A percentile compares a stretch with the other conserved stretches of the same genome.
Conservation (phyloP, 2,329 filamentous ascomycete species). For the Sporothrix pallida region DNA sequence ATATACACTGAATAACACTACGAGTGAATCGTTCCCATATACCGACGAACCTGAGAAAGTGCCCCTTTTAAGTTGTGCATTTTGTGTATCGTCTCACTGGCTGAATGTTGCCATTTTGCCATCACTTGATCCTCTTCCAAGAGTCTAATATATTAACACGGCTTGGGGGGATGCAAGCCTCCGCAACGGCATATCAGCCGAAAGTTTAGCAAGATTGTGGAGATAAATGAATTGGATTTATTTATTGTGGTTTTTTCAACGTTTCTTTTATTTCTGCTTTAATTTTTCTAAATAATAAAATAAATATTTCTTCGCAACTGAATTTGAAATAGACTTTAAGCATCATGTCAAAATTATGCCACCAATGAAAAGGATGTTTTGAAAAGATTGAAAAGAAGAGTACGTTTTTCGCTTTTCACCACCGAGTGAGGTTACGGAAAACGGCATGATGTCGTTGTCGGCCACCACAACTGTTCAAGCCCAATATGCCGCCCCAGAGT, state of each 20-base stretch:
- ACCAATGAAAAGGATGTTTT: neutral
- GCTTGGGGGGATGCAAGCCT: neutral
- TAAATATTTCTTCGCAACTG: too few relatives aligned
- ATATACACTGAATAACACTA: neutral
- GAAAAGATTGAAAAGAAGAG: too few relatives aligned
- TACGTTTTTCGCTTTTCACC: neutral
- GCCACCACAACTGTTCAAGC: neutral
- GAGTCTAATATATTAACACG: neutral
- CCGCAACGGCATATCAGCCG: constrained; percentile 22
- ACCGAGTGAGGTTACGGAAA: neutral
- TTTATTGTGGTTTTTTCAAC: neutral
- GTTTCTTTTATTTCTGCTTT: neutral
- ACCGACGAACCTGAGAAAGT: neutral
- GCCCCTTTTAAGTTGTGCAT: too few relatives aligned
- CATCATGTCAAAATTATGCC: neutral
- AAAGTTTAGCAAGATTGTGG: neutral
- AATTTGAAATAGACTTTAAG: too few relatives aligned
- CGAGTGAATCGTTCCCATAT: neutral
- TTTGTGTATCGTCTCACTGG: neutral
- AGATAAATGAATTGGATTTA: neutral
- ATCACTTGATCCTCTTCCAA: neutral
- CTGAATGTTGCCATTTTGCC: neutral
- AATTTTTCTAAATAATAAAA: too few relatives aligned
- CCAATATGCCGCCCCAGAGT: neutral
- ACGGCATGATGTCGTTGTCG: neutral